phyloP scores from a whole-genome alignment of 179 eudicot genomes.

The Heliamphora pulchella region DNA sequence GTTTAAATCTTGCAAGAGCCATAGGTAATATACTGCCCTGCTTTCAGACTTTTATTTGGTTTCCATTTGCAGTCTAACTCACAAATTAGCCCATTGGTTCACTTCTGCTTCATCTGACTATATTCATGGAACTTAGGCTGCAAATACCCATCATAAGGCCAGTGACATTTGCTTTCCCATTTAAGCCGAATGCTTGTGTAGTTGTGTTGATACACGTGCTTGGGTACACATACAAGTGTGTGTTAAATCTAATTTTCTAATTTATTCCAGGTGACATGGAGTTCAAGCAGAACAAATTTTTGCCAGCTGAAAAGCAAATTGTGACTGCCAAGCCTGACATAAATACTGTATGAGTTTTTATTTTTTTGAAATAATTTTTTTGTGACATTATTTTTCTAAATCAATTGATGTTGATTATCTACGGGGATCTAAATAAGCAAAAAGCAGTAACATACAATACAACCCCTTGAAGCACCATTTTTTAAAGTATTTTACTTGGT shows the following conservation, averaged over 20 bases:
- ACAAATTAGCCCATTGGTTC: neutral
- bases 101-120: neutral
- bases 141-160: neutral
- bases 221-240: neutral
- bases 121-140: neutral
- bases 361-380: no score
- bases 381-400: no score
- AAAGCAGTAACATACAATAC: neutral
- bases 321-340: conserved; percentile 76
- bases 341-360: conserved; percentile 36
- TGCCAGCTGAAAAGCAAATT: conserved; percentile 73
- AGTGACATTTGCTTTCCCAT: neutral
- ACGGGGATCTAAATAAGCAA: neutral
- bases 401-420: neutral
- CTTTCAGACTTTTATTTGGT: neutral
- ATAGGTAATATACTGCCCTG: conserved; percentile 45
- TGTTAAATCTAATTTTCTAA: no score
- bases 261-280: conserved; percentile 65
- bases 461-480: neutral
- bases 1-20: conserved; percentile 91
- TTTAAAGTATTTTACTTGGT: neutral
- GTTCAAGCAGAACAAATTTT: conserved; percentile 49
- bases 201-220: neutral
- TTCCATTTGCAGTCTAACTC: neutral
- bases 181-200: neutral